Percentiles rank a stretch among this genome's conserved stretches.
phyloP scores from a whole-genome alignment of 1,284 basidiomycete genomes.

The Agaricales sp. region DNA sequence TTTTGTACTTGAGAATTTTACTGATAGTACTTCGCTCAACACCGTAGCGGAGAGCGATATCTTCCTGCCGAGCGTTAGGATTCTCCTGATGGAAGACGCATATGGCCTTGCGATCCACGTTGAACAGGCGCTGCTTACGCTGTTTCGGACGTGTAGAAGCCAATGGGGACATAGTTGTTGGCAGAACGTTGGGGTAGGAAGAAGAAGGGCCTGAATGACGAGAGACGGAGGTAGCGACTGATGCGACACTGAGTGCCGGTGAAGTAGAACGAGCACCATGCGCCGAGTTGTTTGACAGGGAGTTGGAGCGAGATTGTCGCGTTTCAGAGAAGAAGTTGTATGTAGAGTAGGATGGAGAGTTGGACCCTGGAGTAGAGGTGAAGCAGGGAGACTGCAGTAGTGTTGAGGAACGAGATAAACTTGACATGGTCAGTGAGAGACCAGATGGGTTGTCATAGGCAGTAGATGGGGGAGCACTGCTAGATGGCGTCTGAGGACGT shows the following conservation, averaged over 20 bases:
- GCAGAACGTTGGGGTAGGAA: conserved; percentile 18
- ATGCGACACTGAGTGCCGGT: conserved; percentile 47
- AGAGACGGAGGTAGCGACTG: conserved; percentile 40
- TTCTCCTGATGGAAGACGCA: conserved; percentile 57
- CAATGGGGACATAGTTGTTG: too few relatives aligned
- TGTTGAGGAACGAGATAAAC: conserved; percentile 7
- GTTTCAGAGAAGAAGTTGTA: conserved; percentile 21
- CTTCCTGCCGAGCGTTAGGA: conserved; percentile 66
- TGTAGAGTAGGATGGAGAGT: conserved; percentile 23
- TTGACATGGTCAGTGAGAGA: not conserved
- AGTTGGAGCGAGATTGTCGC: conserved; percentile 31
- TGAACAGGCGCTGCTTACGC: conserved; percentile 63
- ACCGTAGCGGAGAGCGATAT: conserved; percentile 65
- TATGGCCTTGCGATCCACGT: conserved; percentile 68
- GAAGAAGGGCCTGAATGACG: conserved; percentile 26
- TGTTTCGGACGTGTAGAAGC: conserved; percentile 34
- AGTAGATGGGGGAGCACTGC: too few relatives aligned
- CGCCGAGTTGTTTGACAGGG: conserved; percentile 27
- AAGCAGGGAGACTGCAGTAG: conserved; percentile 19
- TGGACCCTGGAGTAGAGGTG: conserved; percentile 26
- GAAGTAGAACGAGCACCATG: conserved; percentile 44
- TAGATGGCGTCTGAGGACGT: not conserved
- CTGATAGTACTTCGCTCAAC: conserved; percentile 90
- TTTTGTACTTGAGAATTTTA: conserved; percentile 82
- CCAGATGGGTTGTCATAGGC: not conserved